Base-by-base conservation (phyloP, 2,329 filamentous ascomycete species). In the Paradendryphiella salina region DNA sequence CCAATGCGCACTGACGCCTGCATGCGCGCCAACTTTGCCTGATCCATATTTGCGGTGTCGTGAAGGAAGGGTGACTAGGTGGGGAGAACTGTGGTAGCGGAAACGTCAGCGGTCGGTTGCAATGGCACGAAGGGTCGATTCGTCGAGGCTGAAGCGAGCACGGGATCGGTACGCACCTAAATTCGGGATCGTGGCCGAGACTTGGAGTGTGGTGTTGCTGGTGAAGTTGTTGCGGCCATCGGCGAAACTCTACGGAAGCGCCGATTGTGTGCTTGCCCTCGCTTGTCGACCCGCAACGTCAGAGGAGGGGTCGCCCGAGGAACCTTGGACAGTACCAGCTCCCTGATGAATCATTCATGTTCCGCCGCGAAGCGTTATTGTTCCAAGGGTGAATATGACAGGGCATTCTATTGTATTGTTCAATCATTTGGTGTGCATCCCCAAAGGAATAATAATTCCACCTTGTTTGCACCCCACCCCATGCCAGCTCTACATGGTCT, bases 21-120 rank as follows among this genome's bases (percentile, higher is more conserved):
- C 73, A 76, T 75, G 59, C 71, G 69, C 63, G 73, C 73, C 64
- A 76, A 68, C 73, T 76, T 76, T 63, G 72, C 73, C 61, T 75
- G 72, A 74, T 76, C 73, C 73, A 76, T 75, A 69, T 65, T 75
- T 74, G 71, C 69, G 67, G 66, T 71, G 56, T 60, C 58, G 58
- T 50, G 54, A 54, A 57, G 42, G 59, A 57, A 54, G 34, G 48
- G 50, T 52, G 51, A 63, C 51, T 52, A 48, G 43, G 59, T 50
- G 52, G 51, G 52, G 52, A 54, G 57, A 56, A 54, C 63, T 66
- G 54, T 52, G 15, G 48, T 20, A 42, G 56, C 35, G 17, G 23
- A 45, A 44, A 34, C 18, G 62, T 66, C 52, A 66, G 62, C 51
- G 42, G 35, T 41, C 43, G 41, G 47, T 47, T 52, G 21, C 39